Conservation (phyloP, 1,284 basidiomycete genomes). For the Wolfiporia cocos region DNA sequence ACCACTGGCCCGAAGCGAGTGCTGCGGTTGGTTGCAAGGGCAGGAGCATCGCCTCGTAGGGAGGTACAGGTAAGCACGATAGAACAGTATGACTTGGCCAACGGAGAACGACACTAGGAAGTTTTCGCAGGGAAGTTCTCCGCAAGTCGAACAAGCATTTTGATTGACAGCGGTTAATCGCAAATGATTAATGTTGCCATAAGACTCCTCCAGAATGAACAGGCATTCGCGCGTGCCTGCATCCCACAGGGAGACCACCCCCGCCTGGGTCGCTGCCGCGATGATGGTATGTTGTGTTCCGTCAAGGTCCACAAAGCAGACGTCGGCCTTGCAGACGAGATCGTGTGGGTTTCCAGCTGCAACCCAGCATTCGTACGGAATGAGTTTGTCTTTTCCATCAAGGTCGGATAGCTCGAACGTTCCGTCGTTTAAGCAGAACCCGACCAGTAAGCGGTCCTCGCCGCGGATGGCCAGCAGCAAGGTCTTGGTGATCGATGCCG, state of each 20-base stretch:
- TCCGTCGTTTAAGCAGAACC: slow-evolving; percentile 59
- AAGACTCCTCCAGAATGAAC: slow-evolving; percentile 48
- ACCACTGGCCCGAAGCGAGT: slow-evolving; percentile 32
- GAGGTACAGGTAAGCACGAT: slow-evolving; percentile 53
- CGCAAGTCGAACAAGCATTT: slow-evolving; percentile 60
- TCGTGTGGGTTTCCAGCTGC: slow-evolving; percentile 54
- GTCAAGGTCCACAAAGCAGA: slow-evolving; percentile 44
- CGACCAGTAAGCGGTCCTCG: slow-evolving; percentile 42
- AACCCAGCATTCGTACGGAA: slow-evolving; percentile 40
- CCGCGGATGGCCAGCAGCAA: slow-evolving; percentile 41
- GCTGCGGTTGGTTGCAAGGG: slow-evolving; percentile 37
- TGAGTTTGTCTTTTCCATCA: slow-evolving; percentile 31
- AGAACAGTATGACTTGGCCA: slow-evolving; percentile 54
- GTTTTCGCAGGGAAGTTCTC: slow-evolving; percentile 57
- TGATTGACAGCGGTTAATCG: slow-evolving; percentile 43
- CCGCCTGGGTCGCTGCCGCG: slow-evolving; percentile 56
- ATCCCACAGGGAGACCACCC: slow-evolving; percentile 70
- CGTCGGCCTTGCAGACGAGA: slow-evolving; percentile 44
- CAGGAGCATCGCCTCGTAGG: slow-evolving; percentile 63
- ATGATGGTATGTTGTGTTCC: slow-evolving; percentile 47
- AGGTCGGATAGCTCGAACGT: slow-evolving; percentile 53
- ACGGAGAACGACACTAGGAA: slow-evolving; percentile 57
- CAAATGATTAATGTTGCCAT: slow-evolving; percentile 47
- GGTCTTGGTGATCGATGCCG: slow-evolving; percentile 38
- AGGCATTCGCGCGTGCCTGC: slow-evolving; percentile 53